Evolutionary conservation across 768 basidiomycete genomes (phyloP).

Genomic region (Lentinula edodes): DNA sequence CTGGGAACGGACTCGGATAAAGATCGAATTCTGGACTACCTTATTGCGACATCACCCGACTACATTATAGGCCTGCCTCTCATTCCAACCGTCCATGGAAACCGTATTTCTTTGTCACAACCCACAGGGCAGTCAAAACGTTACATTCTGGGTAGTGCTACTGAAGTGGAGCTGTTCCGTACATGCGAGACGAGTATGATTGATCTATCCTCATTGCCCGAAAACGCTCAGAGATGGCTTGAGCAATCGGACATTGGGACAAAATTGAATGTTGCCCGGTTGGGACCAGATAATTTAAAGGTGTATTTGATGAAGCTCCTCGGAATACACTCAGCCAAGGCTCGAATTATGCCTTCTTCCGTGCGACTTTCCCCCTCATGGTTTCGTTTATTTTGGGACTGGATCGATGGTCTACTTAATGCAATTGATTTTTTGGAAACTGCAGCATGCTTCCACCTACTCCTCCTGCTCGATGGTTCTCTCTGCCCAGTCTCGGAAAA

Average conservation of each 20-base stretch:
- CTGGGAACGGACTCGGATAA: conserved; percentile 3
- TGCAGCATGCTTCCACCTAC: conserved; percentile 9
- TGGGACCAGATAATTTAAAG: conserved; percentile 9
- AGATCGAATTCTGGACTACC: conserved; percentile 11
- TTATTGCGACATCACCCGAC: conserved; percentile 6
- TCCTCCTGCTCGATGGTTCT: conserved; percentile 12
- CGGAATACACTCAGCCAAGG: conserved; percentile 10
- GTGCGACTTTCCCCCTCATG: conserved; percentile 10
- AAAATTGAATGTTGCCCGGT: conserved; percentile 4
- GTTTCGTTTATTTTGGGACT: conserved; percentile 22
- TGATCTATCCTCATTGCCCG: conserved; percentile 6
- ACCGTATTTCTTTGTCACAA: conserved; percentile 7
- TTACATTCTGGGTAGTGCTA: conserved; percentile 7
- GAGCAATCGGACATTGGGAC: background rate
- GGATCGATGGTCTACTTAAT: conserved; percentile 9
- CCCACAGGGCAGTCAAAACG: background rate
- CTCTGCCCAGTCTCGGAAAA: conserved; percentile 9
- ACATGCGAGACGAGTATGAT: conserved; percentile 10
- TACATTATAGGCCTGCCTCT: conserved; percentile 12
- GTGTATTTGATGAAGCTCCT: conserved; percentile 7
- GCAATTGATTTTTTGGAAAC: conserved; percentile 3
- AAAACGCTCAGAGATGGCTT: background rate
- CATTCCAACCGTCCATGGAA: conserved; percentile 9
- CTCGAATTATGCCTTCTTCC: background rate
- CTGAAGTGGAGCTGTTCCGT: conserved; percentile 12